phyloP scores from a whole-genome alignment of 1,284 basidiomycete genomes.

The Ustilago vetiveriae region DNA sequence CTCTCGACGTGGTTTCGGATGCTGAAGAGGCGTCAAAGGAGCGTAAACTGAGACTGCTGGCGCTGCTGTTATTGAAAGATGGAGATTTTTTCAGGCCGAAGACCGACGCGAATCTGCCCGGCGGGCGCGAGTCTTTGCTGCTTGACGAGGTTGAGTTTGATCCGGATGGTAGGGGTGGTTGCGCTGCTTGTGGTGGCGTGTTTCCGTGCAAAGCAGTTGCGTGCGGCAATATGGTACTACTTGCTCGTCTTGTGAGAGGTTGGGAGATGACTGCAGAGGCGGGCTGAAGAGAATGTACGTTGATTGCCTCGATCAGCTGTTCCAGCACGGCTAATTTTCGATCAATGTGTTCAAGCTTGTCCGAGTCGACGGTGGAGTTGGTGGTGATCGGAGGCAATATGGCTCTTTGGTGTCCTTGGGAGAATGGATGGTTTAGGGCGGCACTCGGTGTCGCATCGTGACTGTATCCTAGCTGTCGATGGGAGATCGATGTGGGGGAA shows the following conservation, averaged over 20 bases:
- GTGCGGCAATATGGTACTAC: not conserved
- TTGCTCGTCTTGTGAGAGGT: not conserved
- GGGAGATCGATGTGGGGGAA: no score
- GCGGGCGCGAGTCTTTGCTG: no score
- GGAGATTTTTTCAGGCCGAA: not conserved
- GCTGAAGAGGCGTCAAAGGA: not conserved
- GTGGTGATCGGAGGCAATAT: no score
- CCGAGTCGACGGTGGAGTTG: constrained; percentile 5
- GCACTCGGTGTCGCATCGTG: no score
- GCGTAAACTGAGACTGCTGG: not conserved
- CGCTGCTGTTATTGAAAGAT: not conserved
- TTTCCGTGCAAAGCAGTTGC: constrained; percentile 10
- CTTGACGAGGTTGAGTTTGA: no score
- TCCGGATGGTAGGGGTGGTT: not conserved
- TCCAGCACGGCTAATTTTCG: constrained; percentile 34
- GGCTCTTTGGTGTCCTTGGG: no score
- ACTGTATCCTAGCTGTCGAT: not conserved
- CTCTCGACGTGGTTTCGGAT: not conserved
- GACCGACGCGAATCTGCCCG: constrained; percentile 1
- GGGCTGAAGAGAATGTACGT: not conserved
- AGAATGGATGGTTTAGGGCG: not conserved
- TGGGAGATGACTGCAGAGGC: not conserved
- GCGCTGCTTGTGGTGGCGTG: not conserved
- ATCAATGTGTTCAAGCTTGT: constrained; percentile 26
- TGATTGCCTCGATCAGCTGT: constrained; percentile 13